Evolutionary conservation across 2,329 filamentous ascomycete genomes (phyloP).

Genomic region (Neopestalotiopsis sp.): DNA sequence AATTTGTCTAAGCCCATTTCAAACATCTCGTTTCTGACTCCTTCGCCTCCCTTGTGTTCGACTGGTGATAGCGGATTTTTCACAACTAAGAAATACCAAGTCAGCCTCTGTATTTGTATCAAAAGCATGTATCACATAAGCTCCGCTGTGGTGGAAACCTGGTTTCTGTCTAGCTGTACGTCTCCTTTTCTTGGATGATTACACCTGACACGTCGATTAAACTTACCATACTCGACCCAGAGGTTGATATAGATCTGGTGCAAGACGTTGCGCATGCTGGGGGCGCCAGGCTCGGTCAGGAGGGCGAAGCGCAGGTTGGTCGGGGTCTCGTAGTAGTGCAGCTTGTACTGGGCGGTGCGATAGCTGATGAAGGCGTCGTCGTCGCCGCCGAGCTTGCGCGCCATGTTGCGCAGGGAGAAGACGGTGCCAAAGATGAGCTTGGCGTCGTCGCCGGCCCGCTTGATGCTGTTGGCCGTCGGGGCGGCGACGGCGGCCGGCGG

Average conservation of each 20-base stretch:
- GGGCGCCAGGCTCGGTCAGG: constrained; percentile 87
- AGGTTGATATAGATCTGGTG: constrained; percentile 99
- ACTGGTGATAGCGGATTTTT: constrained; percentile 73
- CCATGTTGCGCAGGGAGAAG: constrained; percentile 96
- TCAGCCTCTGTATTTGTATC: constrained; percentile 23
- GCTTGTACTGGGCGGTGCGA: constrained; percentile 92
- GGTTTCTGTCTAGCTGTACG: neutral
- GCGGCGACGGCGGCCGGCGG: constrained; percentile 18
- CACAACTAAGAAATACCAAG: constrained; percentile 54
- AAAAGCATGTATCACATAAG: neutral
- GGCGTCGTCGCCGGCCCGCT: constrained; percentile 73
- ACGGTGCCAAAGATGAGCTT: constrained; percentile 98
- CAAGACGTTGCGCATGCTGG: constrained; percentile 90
- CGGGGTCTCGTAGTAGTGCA: constrained; percentile 98
- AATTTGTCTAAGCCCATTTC: constrained; percentile 79
- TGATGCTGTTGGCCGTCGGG: constrained; percentile 25
- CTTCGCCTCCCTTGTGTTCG: constrained; percentile 70
- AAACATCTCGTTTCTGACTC: constrained; percentile 74
- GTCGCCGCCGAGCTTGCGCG: constrained; percentile 88
- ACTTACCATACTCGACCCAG: constrained; percentile 90
- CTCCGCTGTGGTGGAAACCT: neutral
- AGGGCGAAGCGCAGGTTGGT: constrained; percentile 96
- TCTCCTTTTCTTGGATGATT: neutral
- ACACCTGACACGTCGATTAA: neutral
- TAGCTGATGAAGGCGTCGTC: constrained; percentile 96